phyloP scores from a whole-genome alignment of 345 rosid species.

The Eucalyptus curtisii region DNA sequence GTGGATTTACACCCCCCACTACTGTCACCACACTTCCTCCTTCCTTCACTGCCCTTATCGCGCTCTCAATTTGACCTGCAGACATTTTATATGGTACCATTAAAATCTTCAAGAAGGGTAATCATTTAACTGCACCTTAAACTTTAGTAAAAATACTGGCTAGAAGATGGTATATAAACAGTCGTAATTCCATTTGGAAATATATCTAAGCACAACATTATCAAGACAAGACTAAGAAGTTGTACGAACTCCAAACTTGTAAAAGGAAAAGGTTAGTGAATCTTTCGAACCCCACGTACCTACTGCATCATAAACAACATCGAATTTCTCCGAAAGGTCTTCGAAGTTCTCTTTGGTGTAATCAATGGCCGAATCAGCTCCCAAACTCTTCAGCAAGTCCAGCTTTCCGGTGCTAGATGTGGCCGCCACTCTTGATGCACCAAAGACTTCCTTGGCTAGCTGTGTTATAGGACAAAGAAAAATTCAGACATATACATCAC shows the following conservation, averaged over 20 bases:
- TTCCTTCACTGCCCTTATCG: conserved; percentile 67
- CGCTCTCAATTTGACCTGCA: conserved; percentile 69
- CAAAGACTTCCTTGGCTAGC: conserved; percentile 73
- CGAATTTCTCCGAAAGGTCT: conserved; percentile 59
- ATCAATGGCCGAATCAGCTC: conserved; percentile 78
- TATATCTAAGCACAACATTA: not conserved
- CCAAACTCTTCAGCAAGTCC: conserved; percentile 58
- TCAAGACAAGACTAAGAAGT: not conserved
- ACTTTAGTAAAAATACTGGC: not conserved
- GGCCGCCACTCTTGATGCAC: conserved; percentile 86
- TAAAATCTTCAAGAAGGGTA: not conserved
- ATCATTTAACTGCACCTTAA: not conserved
- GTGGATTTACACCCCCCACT: conserved; percentile 69
- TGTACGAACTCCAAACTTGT: not conserved
- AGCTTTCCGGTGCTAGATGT: conserved; percentile 68
- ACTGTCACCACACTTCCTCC: conserved; percentile 83
- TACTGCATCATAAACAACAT: conserved; percentile 65
- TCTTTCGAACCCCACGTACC: conserved; percentile 14
- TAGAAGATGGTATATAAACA: not conserved
- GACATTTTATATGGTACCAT: not conserved
- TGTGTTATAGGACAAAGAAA: not conserved
- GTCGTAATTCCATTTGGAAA: not conserved
- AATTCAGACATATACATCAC: too few relatives aligned
- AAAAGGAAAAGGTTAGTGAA: not conserved
- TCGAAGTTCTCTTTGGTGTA: conserved; percentile 75